phyloP scores from a whole-genome alignment of 176 grass and related monocot genomes.

The Zizania latifolia region DNA sequence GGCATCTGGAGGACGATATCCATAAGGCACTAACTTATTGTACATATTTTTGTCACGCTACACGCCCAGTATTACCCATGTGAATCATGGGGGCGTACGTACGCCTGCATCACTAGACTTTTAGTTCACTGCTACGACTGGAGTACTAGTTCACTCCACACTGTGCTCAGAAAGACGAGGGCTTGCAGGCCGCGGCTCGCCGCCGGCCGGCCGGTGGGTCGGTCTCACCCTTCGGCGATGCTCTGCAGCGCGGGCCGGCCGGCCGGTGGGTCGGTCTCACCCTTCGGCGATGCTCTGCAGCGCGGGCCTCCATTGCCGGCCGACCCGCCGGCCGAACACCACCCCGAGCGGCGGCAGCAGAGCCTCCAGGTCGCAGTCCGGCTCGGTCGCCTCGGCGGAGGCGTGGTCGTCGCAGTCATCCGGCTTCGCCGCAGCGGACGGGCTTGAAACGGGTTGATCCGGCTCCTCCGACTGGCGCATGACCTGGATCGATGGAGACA shows the following conservation, averaged over 20 bases:
- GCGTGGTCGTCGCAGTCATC: background rate
- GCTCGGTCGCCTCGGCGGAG: conserved; percentile 15
- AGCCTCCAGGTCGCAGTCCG: conserved; percentile 29
- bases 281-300: conserved; percentile 82
- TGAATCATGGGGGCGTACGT: background rate
- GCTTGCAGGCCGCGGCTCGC: too few relatives aligned
- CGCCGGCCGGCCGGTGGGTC: too few relatives aligned
- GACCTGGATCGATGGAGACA: conserved; percentile 23
- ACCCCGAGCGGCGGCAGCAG: conserved; percentile 26
- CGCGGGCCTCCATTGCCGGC: conserved; percentile 63
- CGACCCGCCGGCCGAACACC: conserved; percentile 20
- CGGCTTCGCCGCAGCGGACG: background rate
- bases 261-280: background rate
- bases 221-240: background rate
- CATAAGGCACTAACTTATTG: conserved; percentile 19
- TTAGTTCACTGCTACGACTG: background rate
- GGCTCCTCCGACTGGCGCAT: conserved; percentile 6
- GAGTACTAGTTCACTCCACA: background rate
- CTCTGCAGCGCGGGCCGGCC: background rate
- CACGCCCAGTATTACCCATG: background rate
- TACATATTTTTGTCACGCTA: conserved; percentile 10
- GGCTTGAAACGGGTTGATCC: background rate
- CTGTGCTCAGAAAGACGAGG: too few relatives aligned
- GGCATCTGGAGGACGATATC: background rate
- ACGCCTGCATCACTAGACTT: background rate